Base-by-base conservation (phyloP, 139 green algal species). In the Microglena sp. region DNA sequence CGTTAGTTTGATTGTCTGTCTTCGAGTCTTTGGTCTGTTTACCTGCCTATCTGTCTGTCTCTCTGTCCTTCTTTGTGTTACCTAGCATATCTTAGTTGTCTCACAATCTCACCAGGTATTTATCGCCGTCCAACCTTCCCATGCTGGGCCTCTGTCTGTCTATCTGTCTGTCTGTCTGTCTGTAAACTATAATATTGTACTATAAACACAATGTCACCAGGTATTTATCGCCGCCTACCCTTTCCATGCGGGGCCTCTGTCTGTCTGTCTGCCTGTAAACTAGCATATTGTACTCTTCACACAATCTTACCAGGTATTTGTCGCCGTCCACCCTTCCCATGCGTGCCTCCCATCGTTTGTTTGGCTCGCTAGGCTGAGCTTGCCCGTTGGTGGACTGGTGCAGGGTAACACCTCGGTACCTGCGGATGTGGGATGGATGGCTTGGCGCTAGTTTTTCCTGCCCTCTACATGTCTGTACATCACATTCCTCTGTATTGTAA, bases 281-380 rank as follows among this genome's bases (percentile, higher is more conserved):
- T n/a, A n/a, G n/a, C n/a, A n/a, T n/a, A n/a, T n/a, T n/a, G n/a
- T n/a, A n/a, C n/a, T n/a, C n/a, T n/a, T n/a, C n/a, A n/a, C n/a
- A n/a, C n/a, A n/a, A n/a, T 55, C 62, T 62, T 64, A 83, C 75
- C 64, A 85, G 58, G 70, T 89, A 88, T 11, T 87, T 79, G 2
- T 78, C 76, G 24, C 79, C 81, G 1, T 66, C 27, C 2, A 92
- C 62, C 5, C 74, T 75, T 4, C 89, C 88, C 33, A 97, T 92
- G 26, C 91, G 77, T 0, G 89, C 85, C 72, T 98, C 92, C 87
- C 90, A 97, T 28, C 74, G 18, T 45, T 21, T 18, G 3, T 55
- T 31, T 24, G 45, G 45, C 3, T 55, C 44, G 22, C 2, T 18
- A 2, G 56, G 29, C 4, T 32, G 27, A 27, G 4, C 45, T 22